Percentiles rank a stretch among this genome's conserved stretches.
Evolutionary conservation across 176 grass and related monocot genomes (phyloP).

Genomic region (Avena eriantha): DNA sequence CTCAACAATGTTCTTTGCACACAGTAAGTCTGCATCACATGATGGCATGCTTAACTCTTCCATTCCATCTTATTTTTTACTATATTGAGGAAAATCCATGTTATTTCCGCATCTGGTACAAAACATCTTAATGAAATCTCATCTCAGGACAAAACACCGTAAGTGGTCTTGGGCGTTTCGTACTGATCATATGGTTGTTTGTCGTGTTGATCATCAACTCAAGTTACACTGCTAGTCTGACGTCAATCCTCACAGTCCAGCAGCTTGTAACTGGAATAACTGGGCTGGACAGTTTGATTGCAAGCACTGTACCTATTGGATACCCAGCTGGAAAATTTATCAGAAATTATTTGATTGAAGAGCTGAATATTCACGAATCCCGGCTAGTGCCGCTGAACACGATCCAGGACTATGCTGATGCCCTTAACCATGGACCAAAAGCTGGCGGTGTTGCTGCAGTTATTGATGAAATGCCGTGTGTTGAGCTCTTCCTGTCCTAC

Average conservation of each 20-base stretch:
- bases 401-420: conserved; percentile 68
- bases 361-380: conserved; percentile 71
- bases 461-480: conserved; percentile 77
- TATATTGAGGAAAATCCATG: neutral
- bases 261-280: conserved; percentile 75
- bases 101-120: conserved; percentile 7
- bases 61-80: neutral
- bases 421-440: conserved; percentile 72
- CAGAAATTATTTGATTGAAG: conserved; percentile 71
- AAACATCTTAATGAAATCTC: conserved; percentile 27
- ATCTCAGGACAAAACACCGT: conserved; percentile 73
- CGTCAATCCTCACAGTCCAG: conserved; percentile 91
- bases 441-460: conserved; percentile 83
- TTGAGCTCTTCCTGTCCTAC: conserved; percentile 74
- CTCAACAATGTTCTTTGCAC: conserved; percentile 94
- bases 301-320: conserved; percentile 69
- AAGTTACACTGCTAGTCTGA: conserved; percentile 92
- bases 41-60: conserved; percentile 37
- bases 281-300: conserved; percentile 76
- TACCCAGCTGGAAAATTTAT: conserved; percentile 82
- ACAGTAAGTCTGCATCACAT: conserved; percentile 65
- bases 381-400: conserved; percentile 68
- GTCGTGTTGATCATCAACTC: conserved; percentile 90
- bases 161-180: conserved; percentile 71
- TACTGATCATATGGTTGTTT: conserved; percentile 89